Conservation (phyloP, 768 basidiomycete species). For the Mycena vulgaris region DNA sequence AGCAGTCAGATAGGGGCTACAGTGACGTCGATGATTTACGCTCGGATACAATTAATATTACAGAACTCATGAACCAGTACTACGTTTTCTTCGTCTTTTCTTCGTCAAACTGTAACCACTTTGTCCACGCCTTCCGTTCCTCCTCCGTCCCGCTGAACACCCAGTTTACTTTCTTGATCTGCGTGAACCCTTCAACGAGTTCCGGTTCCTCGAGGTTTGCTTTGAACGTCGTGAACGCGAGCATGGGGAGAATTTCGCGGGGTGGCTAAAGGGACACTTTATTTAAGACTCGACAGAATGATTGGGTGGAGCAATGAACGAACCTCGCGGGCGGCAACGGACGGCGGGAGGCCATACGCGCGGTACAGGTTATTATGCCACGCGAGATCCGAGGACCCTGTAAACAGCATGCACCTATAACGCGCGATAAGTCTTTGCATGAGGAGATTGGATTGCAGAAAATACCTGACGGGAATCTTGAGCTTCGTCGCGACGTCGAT, state of each 20-base stretch:
- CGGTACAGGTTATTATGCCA: slow-evolving; percentile 97
- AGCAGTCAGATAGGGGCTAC: no score
- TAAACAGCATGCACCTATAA: slow-evolving; percentile 79
- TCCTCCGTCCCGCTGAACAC: slow-evolving; percentile 83
- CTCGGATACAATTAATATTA: no score
- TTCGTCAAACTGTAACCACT: slow-evolving; percentile 79
- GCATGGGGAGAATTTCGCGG: slow-evolving; percentile 71
- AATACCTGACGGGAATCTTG: slow-evolving; percentile 67
- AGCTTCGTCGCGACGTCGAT: slow-evolving; percentile 74
- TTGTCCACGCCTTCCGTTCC: slow-evolving; percentile 80
- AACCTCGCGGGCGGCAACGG: slow-evolving; percentile 60
- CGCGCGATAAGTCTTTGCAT: slow-evolving; percentile 41
- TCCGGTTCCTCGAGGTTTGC: slow-evolving; percentile 78
- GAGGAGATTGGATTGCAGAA: slow-evolving; percentile 40
- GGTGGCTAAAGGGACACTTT: slow-evolving; percentile 55
- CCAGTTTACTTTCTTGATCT: slow-evolving; percentile 86
- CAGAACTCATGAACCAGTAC: no score
- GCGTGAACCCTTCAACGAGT: slow-evolving; percentile 79
- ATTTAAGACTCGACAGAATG: no score
- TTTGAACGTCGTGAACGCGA: slow-evolving; percentile 71
- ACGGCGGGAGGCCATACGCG: slow-evolving; percentile 72
- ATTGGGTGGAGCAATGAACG: slow-evolving; percentile 38
- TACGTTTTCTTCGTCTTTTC: not conserved
- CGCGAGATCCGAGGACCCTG: slow-evolving; percentile 83
- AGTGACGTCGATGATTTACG: no score